Percentiles rank a stretch among this genome's conserved stretches.
Conservation (phyloP, 225 moss, liverwort and hornwort species). For the Takakia lepidozioides region DNA sequence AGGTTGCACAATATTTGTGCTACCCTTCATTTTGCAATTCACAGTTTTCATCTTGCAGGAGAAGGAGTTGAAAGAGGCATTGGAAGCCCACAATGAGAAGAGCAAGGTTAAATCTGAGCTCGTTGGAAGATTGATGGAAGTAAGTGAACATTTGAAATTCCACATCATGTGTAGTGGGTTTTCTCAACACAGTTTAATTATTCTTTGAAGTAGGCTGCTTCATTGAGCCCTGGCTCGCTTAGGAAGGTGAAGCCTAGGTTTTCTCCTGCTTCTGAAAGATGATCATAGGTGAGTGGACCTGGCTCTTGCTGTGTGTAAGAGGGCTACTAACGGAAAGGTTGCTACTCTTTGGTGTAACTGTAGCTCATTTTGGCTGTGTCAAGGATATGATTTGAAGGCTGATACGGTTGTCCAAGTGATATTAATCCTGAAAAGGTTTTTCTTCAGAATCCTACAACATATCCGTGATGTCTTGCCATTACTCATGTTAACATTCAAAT, state of each 20-base stretch:
- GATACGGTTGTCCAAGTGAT: too few relatives aligned
- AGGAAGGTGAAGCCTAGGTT: not conserved
- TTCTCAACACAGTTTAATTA: too few relatives aligned
- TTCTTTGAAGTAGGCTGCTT: not conserved
- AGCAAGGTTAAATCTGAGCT: constrained; percentile 49
- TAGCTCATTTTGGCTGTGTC: not conserved
- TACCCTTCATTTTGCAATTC: not conserved
- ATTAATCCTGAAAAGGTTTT: not conserved
- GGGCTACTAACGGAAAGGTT: too few relatives aligned
- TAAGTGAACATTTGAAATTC: constrained; percentile 8
- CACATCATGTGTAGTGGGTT: not conserved
- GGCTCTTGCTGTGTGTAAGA: too few relatives aligned
- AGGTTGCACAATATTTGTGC: not conserved
- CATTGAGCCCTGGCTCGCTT: too few relatives aligned
- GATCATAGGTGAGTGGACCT: too few relatives aligned
- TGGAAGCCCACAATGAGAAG: constrained; percentile 47
- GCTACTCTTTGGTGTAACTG: too few relatives aligned
- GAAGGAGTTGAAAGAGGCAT: constrained; percentile 46
- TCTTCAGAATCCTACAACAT: too few relatives aligned
- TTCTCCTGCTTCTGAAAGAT: not conserved
- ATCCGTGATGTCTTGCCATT: too few relatives aligned
- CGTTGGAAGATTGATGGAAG: constrained; percentile 53
- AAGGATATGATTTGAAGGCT: too few relatives aligned
- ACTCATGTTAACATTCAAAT: too few relatives aligned
- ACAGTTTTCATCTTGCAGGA: constrained; percentile 24